A percentile compares a stretch with the other conserved stretches of the same genome.
These are phyloP conservation scores for Aspergillus nidulans DNA, from an alignment of 495 filamentous ascomycete genomes.

Conservation along the genomic window DNA sequence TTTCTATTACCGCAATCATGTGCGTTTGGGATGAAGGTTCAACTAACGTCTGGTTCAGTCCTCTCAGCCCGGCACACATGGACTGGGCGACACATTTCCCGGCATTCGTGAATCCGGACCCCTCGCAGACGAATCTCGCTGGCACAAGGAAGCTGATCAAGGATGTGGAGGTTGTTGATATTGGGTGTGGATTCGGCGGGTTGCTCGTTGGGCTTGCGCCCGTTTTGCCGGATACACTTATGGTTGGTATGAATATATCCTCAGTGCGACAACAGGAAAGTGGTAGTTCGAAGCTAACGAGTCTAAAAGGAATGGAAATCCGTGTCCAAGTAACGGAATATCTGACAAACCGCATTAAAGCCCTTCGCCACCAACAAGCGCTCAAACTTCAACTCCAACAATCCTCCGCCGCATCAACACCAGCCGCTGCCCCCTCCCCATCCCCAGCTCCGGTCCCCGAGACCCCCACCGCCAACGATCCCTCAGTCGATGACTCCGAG, in stretches of 20 bases:
- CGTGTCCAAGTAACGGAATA: slow-evolving; percentile 83
- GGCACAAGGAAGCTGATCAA: slow-evolving; percentile 49
- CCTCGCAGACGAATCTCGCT: slow-evolving; percentile 28
- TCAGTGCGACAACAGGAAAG: not conserved
- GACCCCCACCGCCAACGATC: not conserved
- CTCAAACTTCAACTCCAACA: slow-evolving; percentile 24
- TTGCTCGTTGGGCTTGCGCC: slow-evolving; percentile 82
- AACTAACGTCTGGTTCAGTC: slow-evolving; percentile 45
- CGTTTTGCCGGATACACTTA: slow-evolving; percentile 71
- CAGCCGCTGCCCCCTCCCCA: slow-evolving; percentile 1
- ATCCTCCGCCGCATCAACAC: slow-evolving; percentile 12
- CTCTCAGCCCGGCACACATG: slow-evolving; percentile 77
- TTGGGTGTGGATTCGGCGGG: slow-evolving; percentile 94
- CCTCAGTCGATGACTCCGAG: not conserved
- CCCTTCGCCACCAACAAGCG: slow-evolving; percentile 64
- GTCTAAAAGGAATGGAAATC: slow-evolving; percentile 70
- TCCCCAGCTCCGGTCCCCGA: not conserved
- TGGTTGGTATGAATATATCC: slow-evolving; percentile 56
- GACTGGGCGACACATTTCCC: slow-evolving; percentile 87
- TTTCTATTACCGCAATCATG: not conserved
- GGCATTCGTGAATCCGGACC: slow-evolving; percentile 50
- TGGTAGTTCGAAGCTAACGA: not conserved
- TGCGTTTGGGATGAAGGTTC: not conserved
- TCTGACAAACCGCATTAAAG: slow-evolving; percentile 78
- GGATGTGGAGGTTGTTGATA: slow-evolving; percentile 89